Conservation (phyloP, 2,329 filamentous ascomycete species). For the Aspergillus pseudoterreus region DNA sequence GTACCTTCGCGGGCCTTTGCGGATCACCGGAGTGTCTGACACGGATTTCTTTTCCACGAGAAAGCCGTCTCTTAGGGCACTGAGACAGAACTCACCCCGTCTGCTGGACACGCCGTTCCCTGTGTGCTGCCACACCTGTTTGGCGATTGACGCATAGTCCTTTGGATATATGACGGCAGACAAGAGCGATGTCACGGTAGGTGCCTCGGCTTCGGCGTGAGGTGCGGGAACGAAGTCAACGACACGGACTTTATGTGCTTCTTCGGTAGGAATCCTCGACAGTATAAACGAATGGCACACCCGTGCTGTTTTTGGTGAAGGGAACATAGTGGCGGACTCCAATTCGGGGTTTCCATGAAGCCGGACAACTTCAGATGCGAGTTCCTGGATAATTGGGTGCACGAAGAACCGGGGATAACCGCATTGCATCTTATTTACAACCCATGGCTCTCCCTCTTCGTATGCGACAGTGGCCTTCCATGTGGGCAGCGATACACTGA, state of each 20-base stretch:
- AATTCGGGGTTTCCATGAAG: conserved; percentile 55
- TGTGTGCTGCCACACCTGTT: conserved; percentile 95
- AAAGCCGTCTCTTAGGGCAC: conserved; percentile 66
- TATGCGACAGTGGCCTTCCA: conserved; percentile 91
- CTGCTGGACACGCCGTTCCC: conserved; percentile 91
- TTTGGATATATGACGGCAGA: conserved; percentile 69
- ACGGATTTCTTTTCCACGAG: conserved; percentile 48
- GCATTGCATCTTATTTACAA: conserved; percentile 78
- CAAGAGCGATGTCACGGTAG: conserved; percentile 56
- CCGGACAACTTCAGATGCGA: conserved; percentile 65
- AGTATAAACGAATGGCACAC: conserved; percentile 73
- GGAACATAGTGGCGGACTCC: conserved; percentile 73
- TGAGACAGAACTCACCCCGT: conserved; percentile 82
- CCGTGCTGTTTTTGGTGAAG: conserved; percentile 64
- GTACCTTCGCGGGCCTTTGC: conserved; percentile 77
- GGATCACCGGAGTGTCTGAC: conserved; percentile 34
- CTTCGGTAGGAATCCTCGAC: conserved; percentile 28
- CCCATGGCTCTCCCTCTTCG: conserved; percentile 86
- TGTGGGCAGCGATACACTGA: conserved; percentile 92
- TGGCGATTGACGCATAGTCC: conserved; percentile 68
- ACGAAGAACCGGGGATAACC: conserved; percentile 97
- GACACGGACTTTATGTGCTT: conserved; percentile 51
- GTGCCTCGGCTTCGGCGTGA: conserved; percentile 62
- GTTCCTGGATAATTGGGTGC: conserved; percentile 73
- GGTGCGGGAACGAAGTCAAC: conserved; percentile 51